A percentile compares a stretch with the other conserved stretches of the same genome.
Evolutionary conservation across 345 rosid species (phyloP).

Genomic region (Hevea brasiliensis): DNA sequence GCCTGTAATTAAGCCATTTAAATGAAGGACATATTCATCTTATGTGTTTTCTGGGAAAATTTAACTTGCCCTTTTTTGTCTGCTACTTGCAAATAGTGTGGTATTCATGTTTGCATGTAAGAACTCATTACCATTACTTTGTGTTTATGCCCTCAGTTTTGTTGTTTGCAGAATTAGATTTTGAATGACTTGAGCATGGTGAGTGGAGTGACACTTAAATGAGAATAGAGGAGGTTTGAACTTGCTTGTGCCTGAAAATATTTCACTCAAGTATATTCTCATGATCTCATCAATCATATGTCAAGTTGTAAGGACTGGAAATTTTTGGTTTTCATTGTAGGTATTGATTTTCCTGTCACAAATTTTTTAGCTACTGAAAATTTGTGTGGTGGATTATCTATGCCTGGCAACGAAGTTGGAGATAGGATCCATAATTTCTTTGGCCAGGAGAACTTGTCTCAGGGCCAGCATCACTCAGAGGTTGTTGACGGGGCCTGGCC

Average conservation of each 20-base stretch:
- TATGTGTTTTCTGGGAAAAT: background rate
- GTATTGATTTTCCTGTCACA: conserved; percentile 24
- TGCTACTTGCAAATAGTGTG: background rate
- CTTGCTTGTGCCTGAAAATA: background rate
- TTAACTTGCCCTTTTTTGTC: background rate
- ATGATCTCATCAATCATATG: conserved; percentile 13
- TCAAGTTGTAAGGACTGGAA: conserved; percentile 10
- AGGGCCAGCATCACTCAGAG: conserved; percentile 62
- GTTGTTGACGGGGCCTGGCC: conserved; percentile 66
- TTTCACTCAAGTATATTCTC: background rate
- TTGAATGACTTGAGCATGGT: conserved; percentile 20
- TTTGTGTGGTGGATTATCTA: conserved; percentile 49
- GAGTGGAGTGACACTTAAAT: conserved; percentile 33
- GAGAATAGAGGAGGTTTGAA: conserved; percentile 30
- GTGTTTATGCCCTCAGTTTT: conserved; percentile 10
- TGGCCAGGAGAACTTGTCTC: conserved; percentile 68
- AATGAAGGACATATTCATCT: background rate
- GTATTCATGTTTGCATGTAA: background rate
- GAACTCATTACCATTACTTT: background rate
- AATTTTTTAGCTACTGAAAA: conserved; percentile 36
- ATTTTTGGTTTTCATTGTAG: conserved; percentile 26
- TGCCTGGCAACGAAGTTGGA: conserved; percentile 97
- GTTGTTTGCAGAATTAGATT: conserved; percentile 24
- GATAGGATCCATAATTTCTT: conserved; percentile 88
- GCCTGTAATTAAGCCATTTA: background rate